Base-by-base conservation (phyloP, 1,284 basidiomycete genomes). In the Cryptococcus depauperatus region DNA sequence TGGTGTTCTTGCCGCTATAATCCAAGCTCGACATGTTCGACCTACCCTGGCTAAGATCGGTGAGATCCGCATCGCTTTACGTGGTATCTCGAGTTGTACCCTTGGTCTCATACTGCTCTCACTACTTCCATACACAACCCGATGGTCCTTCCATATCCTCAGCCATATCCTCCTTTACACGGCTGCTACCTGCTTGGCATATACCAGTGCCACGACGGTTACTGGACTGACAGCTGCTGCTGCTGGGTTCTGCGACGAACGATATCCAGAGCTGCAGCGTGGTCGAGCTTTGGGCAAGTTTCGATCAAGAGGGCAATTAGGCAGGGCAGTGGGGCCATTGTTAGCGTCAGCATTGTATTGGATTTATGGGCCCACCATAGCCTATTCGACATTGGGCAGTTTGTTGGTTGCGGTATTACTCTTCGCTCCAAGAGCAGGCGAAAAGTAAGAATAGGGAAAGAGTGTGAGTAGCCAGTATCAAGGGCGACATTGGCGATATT, bases 21-120 rank as follows among this genome's bases (percentile, higher is more conserved):
- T 93, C 0, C 90, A 93, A 72, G 90, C 89, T 23, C 85, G 87
- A 44, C 91, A 92, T 67, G 87, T 91, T 35, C 84, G 90, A 7
- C 60, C 56, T 1, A 52, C 64, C 5, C 49, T 69, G 5, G 75
- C 80, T 2, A 80, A 79, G 35, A 71, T 80, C 23, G 84, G 85
- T 19, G 85, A 90, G 58, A 79, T 82, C 39, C 74, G 73, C 29
- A 85, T 93, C 77, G 86, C 88, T 2, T 76, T 78, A 11, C 77
- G 80, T 22, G 90, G 90, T 3, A 79, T 88, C 3, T 69, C 73
- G 32, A 78, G 79, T 53, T 92, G 89, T 61, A 75, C 79, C 9
- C 29, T 79, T 21, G 84, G 79, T 5, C 79, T 93, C 42, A 62
- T 76, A 51, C 69, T 86, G 19, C 78, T 93, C 23, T 76, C 84